Percentiles rank a stretch among this genome's conserved stretches.
These are phyloP conservation scores for Tetrahymena elliotti DNA, from an alignment of 73 alveolate species.

Conservation along the genomic window DNA sequence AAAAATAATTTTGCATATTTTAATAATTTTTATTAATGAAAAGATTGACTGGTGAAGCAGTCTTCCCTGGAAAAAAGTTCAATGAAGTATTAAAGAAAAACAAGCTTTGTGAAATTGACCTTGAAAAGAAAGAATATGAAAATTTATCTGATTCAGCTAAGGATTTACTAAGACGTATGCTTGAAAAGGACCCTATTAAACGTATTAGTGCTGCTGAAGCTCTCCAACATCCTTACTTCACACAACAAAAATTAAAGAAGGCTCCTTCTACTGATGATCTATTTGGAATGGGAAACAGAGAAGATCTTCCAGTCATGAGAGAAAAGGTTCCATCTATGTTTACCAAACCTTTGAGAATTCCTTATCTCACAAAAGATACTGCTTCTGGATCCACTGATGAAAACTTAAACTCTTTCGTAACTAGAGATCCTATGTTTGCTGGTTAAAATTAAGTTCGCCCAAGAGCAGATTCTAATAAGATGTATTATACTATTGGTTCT, in stretches of 20 bases:
- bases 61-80: slow-evolving; percentile 33
- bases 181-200: background rate
- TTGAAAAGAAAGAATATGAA: background rate
- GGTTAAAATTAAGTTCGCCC: background rate
- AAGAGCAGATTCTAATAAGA: background rate
- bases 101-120: slow-evolving; percentile 26
- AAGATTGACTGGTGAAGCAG: slow-evolving; percentile 31
- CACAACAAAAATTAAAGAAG: background rate
- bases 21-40: background rate
- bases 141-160: background rate
- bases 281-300: background rate
- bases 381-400: background rate
- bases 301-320: background rate
- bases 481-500: background rate
- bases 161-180: background rate
- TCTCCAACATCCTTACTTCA: background rate
- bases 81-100: slow-evolving; percentile 22
- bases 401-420: background rate
- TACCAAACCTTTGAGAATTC: background rate
- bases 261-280: background rate
- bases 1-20: too few relatives aligned
- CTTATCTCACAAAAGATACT: background rate
- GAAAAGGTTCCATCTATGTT: background rate
- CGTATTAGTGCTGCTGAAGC: background rate
- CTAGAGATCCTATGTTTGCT: background rate